A percentile compares a stretch with the other conserved stretches of the same genome.
Conservation (phyloP, 768 basidiomycete genomes). For the Pulveroboletus frians region DNA sequence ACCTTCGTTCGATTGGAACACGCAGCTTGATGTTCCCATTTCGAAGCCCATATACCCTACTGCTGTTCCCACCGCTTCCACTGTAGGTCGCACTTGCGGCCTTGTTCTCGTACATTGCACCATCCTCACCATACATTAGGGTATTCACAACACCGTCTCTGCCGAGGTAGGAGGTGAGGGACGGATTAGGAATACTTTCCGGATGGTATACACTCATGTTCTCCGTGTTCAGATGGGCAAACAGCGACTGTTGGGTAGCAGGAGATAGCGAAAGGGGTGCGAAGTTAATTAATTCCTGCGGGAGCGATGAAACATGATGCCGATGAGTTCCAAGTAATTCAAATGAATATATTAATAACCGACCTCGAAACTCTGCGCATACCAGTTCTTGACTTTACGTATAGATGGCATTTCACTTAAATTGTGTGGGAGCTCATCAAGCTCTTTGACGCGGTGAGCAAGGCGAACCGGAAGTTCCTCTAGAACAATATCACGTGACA, state of each 20-base stretch:
- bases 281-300: slow-evolving; percentile 10
- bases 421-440: slow-evolving; percentile 15
- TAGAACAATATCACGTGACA: background rate
- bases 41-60: slow-evolving; percentile 11
- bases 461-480: slow-evolving; percentile 16
- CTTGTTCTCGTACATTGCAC: slow-evolving; percentile 8
- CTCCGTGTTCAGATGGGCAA: slow-evolving; percentile 8
- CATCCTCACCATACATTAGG: slow-evolving; percentile 13
- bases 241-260: slow-evolving; percentile 10
- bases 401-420: slow-evolving; percentile 15
- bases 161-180: slow-evolving; percentile 19
- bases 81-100: slow-evolving; percentile 10
- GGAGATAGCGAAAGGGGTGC: slow-evolving; percentile 12
- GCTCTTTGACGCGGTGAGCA: slow-evolving; percentile 16
- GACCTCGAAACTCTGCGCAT: slow-evolving; percentile 17
- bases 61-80: slow-evolving; percentile 17
- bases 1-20: slow-evolving; percentile 17
- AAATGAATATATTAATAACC: background rate
- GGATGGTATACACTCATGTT: slow-evolving; percentile 16
- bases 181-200: slow-evolving; percentile 12
- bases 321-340: background rate
- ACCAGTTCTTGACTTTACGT: slow-evolving; percentile 20
- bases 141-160: slow-evolving; percentile 23
- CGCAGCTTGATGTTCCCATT: slow-evolving; percentile 14
- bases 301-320: background rate